These are phyloP conservation scores for Lithohypha guttulata DNA, from an alignment of 2,329 filamentous ascomycete genomes.

Conservation along the genomic window DNA sequence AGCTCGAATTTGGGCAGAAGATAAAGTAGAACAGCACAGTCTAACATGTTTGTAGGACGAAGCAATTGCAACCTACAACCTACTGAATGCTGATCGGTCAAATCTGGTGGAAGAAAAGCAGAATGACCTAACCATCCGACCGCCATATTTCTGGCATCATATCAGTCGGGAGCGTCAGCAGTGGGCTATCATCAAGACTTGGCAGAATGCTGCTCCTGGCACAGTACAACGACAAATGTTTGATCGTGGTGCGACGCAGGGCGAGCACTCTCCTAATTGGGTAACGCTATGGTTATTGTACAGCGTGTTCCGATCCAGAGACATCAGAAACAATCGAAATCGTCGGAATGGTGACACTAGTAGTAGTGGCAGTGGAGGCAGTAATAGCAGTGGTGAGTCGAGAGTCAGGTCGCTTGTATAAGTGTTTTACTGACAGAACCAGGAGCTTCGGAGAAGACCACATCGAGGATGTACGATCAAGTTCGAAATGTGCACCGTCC, in stretches of 20 bases:
- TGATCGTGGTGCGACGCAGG: slow-evolving; percentile 30
- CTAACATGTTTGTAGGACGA: slow-evolving; percentile 28
- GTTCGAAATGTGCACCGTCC: slow-evolving; percentile 27
- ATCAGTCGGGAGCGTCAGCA: slow-evolving; percentile 34
- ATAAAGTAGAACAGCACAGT: not conserved
- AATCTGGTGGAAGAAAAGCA: slow-evolving; percentile 32
- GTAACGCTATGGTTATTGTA: slow-evolving; percentile 38
- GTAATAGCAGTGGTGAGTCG: slow-evolving; percentile 13
- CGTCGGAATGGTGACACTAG: slow-evolving; percentile 28
- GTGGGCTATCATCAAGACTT: slow-evolving; percentile 34
- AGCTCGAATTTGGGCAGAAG: slow-evolving; percentile 14
- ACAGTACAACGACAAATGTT: slow-evolving; percentile 31
- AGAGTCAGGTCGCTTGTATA: not conserved
- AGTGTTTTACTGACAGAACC: slow-evolving; percentile 17
- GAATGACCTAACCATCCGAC: slow-evolving; percentile 28
- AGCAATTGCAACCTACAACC: slow-evolving; percentile 34
- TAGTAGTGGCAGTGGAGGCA: slow-evolving; percentile 14
- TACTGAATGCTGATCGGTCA: slow-evolving; percentile 31
- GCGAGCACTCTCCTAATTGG: slow-evolving; percentile 38
- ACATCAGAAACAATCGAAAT: slow-evolving; percentile 37
- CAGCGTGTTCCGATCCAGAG: slow-evolving; percentile 37
- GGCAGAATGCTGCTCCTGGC: slow-evolving; percentile 28
- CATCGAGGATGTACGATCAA: slow-evolving; percentile 34
- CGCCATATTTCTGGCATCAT: slow-evolving; percentile 38
- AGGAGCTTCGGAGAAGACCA: slow-evolving; percentile 19